Conservation (phyloP, 1,139 yeast species). For the Blastobotrys petasosporus region DNA sequence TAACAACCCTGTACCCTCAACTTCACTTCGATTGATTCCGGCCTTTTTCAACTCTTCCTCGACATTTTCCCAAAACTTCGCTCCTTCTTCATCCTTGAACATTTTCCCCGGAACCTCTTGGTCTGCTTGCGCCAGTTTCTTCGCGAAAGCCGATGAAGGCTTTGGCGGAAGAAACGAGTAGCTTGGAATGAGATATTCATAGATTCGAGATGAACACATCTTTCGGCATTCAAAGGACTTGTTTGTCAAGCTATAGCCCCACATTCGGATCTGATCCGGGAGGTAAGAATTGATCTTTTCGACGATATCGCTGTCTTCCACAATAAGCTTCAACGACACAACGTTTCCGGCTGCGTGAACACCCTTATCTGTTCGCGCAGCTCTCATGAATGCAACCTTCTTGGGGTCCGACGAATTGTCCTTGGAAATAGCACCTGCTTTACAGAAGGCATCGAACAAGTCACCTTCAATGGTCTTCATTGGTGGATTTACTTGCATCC, state of each 20-base stretch:
- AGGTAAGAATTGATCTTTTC: slow-evolving; percentile 64
- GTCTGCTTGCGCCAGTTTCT: slow-evolving; percentile 51
- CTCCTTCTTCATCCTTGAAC: slow-evolving; percentile 63
- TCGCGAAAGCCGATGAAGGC: slow-evolving; percentile 59
- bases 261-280: slow-evolving; percentile 82
- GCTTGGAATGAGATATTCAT: slow-evolving; percentile 89
- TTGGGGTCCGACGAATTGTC: slow-evolving; percentile 88
- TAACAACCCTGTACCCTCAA: slow-evolving; percentile 34
- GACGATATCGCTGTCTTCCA: slow-evolving; percentile 77
- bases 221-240: slow-evolving; percentile 92
- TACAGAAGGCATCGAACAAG: slow-evolving; percentile 72
- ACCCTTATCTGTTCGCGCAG: slow-evolving; percentile 97
- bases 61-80: slow-evolving; percentile 63
- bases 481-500: slow-evolving; percentile 94
- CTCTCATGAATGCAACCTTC: slow-evolving; percentile 87
- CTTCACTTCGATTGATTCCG: slow-evolving; percentile 34
- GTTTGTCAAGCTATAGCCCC: slow-evolving; percentile 90
- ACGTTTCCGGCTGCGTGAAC: slow-evolving; percentile 99
- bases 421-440: slow-evolving; percentile 84
- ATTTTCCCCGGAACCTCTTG: slow-evolving; percentile 49
- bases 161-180: slow-evolving; percentile 88
- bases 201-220: slow-evolving; percentile 89
- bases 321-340: slow-evolving; percentile 76
- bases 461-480: slow-evolving; percentile 90
- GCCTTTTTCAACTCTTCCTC: slow-evolving; percentile 24